Base-by-base conservation (phyloP, 2,329 filamentous ascomycete genomes). In the Anthostomella pinea region DNA sequence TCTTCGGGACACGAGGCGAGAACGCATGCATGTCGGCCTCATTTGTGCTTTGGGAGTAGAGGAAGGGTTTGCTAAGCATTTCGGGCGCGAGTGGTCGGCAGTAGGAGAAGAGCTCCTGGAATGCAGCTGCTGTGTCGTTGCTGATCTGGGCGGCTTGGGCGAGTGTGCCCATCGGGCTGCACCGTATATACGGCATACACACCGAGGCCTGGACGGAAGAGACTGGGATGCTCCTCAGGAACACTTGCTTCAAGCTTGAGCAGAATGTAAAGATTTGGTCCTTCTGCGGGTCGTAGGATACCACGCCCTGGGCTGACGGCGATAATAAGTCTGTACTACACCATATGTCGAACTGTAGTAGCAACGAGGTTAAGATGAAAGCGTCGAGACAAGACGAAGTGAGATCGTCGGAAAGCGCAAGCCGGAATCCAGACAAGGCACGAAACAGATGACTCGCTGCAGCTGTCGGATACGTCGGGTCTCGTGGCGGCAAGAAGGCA, bases 271-370 rank as follows among this genome's bases (percentile, higher is more conserved):
- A 53, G 11, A 54, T 38, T 5, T 41, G 40, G 25, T 53, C 50
- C 18, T 30, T 30, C 15, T 36, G 35, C 22, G 38, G 30, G 8
- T 46, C 33, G 9, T 34, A 22, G 11, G 14, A 13, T 31, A 21
- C 10, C 4, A n/a, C 20, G 7, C 26, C 22, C 3, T 29, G 14
- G 26, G 30, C 14, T 10, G 9, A 18, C 9, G 39, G 25, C 7
- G 28, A 4, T 16, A 29, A 31, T 13, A 38, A 41, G 18, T 54
- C 48, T 1, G 41, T 38, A 25, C 40, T 48, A 8, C 39, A 34
- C 52, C 52, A 54, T 10, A 48, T 41, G 23, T 52, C 46, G 25
- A 43, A 48, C 28, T 54, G 49, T 2, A 54, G 21, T 16, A 54
- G 38, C 1, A 50, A 15, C 1, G 48, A 48, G 8, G 50, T 52